Base-by-base conservation (phyloP, 306 rosid genomes). In the Quercus engelmannii region DNA sequence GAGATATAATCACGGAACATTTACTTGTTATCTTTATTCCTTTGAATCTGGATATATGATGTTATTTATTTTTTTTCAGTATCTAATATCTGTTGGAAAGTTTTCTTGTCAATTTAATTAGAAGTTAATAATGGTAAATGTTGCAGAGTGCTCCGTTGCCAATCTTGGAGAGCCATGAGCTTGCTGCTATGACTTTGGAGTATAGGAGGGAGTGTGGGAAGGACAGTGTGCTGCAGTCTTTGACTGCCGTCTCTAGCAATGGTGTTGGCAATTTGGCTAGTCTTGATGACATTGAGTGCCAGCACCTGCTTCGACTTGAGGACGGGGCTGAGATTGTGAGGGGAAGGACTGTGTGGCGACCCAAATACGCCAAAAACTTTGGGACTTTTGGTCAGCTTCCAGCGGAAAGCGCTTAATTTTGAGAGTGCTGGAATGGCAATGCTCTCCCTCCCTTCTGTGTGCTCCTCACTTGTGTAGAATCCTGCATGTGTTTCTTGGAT, bases 151-250 rank as follows among this genome's bases (percentile, higher is more conserved):
- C 99, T 78, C 99, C 99, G 1, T 92, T 80, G 78, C 64, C 92
- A 72, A 91, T 96, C 83, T 65, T 93, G 89, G 99, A 96, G 93
- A 96, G 98, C 81, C 97, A 90, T 23, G 98, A 91, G 87, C 96
- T 96, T 20, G 76, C 84, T 26, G 21, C 94, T 55, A 55, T 96
- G 91, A 90, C 97, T 72, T 74, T 96, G 85, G 98, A 96, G 87
- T 96, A 96, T 77, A 85, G 99, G 88, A 91, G 98, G 90, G 99
- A 96, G 87, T 96, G 99, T 68, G 97, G 96, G 74, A 90, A 86
- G 96, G 98, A 93, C 92, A 91, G 99, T 57, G 91, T 93, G 83
- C 93, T 96, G 84, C 89, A 87, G 80, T 96, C 99, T 76, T 82
- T 93, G 56, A 88, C 98, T 56, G 84, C 94, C 0, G 89, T 91